Conservation (phyloP, 2,329 filamentous ascomycete genomes). For the Dothistroma septosporum region DNA sequence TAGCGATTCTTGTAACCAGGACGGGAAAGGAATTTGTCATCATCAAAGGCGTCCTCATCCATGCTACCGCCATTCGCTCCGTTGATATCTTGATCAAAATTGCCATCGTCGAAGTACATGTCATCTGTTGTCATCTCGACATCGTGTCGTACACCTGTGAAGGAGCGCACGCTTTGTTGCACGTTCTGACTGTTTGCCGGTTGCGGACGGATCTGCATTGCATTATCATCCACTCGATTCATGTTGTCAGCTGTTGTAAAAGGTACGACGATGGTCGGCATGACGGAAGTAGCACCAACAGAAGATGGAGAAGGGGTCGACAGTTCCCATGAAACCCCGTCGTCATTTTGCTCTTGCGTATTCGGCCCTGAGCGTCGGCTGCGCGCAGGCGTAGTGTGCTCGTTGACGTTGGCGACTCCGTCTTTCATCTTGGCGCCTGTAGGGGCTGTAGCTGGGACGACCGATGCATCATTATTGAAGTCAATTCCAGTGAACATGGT, state of each 20-base stretch:
- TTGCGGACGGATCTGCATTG: background rate
- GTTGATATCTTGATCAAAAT: slow-evolving; percentile 31
- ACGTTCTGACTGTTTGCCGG: background rate
- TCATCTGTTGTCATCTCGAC: slow-evolving; percentile 21
- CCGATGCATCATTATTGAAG: slow-evolving; percentile 8
- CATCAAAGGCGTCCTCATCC: slow-evolving; percentile 38
- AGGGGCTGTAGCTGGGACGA: background rate
- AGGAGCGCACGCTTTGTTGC: background rate
- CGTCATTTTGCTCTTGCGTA: too few species aligned
- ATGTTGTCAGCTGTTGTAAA: background rate
- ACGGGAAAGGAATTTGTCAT: slow-evolving; percentile 25
- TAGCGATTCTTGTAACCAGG: slow-evolving; percentile 16
- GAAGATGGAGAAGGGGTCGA: background rate
- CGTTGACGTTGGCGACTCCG: background rate
- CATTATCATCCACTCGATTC: background rate
- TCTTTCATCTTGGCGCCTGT: background rate
- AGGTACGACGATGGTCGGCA: background rate
- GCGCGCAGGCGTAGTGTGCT: background rate
- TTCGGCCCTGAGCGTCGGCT: background rate
- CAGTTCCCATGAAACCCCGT: background rate
- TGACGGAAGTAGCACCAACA: background rate
- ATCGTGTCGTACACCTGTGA: background rate
- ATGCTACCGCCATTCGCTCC: slow-evolving; percentile 17
- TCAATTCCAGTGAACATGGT: slow-evolving; percentile 17
- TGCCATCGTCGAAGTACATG: slow-evolving; percentile 38